Percentiles rank a stretch among this genome's conserved stretches.
Conservation (phyloP, 1,284 basidiomycete genomes). For the Microbotryum scabiosae region DNA sequence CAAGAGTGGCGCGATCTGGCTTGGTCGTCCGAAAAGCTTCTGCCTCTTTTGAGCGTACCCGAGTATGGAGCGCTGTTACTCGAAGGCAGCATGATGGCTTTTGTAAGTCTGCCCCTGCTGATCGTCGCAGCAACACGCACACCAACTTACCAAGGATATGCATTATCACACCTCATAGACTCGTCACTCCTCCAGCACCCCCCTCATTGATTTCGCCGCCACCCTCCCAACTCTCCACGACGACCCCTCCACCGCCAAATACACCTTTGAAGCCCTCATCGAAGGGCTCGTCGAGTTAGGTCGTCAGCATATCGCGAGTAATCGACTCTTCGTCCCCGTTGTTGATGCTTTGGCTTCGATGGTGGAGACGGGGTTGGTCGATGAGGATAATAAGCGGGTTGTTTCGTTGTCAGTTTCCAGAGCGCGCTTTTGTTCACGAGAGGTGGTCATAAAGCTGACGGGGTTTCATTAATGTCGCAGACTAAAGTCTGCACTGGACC, state of each 20-base stretch:
- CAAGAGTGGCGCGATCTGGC: constrained; percentile 26
- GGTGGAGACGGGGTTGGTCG: constrained; percentile 7
- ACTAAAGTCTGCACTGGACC: constrained; percentile 45
- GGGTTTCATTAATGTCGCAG: constrained; percentile 35
- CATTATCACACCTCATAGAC: constrained; percentile 16
- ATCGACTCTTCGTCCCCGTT: constrained; percentile 54
- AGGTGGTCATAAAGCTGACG: constrained; percentile 19
- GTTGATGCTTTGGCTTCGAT: constrained; percentile 6
- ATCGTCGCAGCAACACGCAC: neutral
- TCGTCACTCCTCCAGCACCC: constrained; percentile 43
- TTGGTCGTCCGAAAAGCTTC: constrained; percentile 59
- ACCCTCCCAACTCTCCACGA: constrained; percentile 46
- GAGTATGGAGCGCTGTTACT: constrained; percentile 58
- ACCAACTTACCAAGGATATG: constrained; percentile 17
- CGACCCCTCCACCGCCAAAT: constrained; percentile 34
- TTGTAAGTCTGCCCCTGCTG: constrained; percentile 48
- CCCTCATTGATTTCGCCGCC: constrained; percentile 53
- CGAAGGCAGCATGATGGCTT: constrained; percentile 63
- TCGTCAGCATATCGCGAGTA: constrained; percentile 52
- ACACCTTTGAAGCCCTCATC: constrained; percentile 48
- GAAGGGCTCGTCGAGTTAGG: constrained; percentile 52
- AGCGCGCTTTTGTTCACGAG: constrained; percentile 25
- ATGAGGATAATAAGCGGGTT: constrained; percentile 1
- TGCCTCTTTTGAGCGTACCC: constrained; percentile 57
- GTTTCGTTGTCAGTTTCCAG: constrained; percentile 17